These are phyloP conservation scores for Fusarium tuaranense DNA, from an alignment of 2,329 filamentous ascomycete genomes.

Conservation along the genomic window DNA sequence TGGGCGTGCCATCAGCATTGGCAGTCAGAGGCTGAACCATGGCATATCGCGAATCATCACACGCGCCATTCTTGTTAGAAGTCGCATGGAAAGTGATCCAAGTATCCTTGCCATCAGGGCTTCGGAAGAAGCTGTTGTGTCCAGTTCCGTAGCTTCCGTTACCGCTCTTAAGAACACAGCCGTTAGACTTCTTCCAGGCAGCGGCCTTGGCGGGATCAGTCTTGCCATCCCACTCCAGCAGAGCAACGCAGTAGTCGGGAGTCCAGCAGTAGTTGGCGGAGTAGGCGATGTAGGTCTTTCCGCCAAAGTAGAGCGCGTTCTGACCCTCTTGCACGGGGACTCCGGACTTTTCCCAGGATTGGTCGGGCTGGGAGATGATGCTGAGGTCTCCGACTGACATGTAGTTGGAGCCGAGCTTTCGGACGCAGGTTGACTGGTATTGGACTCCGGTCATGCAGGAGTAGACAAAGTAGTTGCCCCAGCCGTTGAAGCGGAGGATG, in stretches of 20 bases:
- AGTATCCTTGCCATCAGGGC: conserved; percentile 64
- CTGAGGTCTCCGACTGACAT: conserved; percentile 55
- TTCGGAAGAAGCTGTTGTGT: conserved; percentile 69
- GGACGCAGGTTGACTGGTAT: conserved; percentile 54
- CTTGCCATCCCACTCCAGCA: conserved; percentile 64
- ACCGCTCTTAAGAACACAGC: conserved; percentile 62
- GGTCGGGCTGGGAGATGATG: conserved; percentile 63
- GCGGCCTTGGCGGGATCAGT: conserved; percentile 57
- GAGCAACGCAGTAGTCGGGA: conserved; percentile 63
- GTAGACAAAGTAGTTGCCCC: conserved; percentile 65
- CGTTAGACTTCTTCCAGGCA: conserved; percentile 64
- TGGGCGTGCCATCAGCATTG: conserved; percentile 62
- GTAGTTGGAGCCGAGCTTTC: conserved; percentile 54
- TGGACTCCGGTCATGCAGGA: conserved; percentile 61
- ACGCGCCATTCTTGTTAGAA: conserved; percentile 59
- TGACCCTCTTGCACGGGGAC: conserved; percentile 67
- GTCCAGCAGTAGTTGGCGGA: conserved; percentile 70
- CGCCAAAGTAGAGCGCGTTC: conserved; percentile 63
- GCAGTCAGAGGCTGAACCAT: conserved; percentile 64
- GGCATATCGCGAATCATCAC: conserved; percentile 65
- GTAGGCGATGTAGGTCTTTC: conserved; percentile 65
- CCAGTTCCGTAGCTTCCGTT: conserved; percentile 69
- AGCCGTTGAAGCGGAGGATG: conserved; percentile 59
- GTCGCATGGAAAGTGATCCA: conserved; percentile 70
- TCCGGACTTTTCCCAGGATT: conserved; percentile 62